Conservation (phyloP, 208 protist genomes). For the Leishmania gerbilli region DNA sequence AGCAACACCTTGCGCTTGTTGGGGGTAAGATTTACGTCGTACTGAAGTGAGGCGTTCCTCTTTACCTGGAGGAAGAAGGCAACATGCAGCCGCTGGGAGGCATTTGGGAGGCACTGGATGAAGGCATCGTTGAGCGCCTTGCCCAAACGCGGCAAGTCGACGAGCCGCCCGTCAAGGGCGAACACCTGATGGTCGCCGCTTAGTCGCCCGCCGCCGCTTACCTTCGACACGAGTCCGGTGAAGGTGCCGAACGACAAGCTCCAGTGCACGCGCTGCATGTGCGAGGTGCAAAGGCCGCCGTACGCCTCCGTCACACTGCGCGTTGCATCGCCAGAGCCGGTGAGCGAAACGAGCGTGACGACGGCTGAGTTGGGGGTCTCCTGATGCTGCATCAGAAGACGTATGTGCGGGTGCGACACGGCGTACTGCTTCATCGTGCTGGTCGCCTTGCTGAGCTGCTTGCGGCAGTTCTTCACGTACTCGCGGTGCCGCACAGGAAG, state of each 20-base stretch:
- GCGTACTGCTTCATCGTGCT: slow-evolving; percentile 84
- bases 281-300: slow-evolving; percentile 63
- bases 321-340: slow-evolving; percentile 62
- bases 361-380: slow-evolving; percentile 41
- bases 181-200: slow-evolving; percentile 75
- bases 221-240: slow-evolving; percentile 66
- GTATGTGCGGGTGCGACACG: slow-evolving; percentile 78
- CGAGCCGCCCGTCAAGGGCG: slow-evolving; percentile 76
- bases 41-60: slow-evolving; percentile 36
- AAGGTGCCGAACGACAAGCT: slow-evolving; percentile 53
- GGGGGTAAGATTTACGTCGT: slow-evolving; percentile 86
- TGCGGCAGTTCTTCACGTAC: slow-evolving; percentile 75
- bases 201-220: slow-evolving; percentile 49
- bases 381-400: slow-evolving; percentile 68
- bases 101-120: slow-evolving; percentile 69
- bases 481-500: slow-evolving; percentile 92
- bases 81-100: slow-evolving; percentile 62
- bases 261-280: slow-evolving; percentile 70
- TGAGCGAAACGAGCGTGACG: slow-evolving; percentile 69
- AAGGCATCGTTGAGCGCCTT: slow-evolving; percentile 80
- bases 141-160: slow-evolving; percentile 75
- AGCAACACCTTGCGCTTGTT: slow-evolving; percentile 77
- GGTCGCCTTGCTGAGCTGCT: slow-evolving; percentile 60
- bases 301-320: slow-evolving; percentile 80
- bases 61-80: slow-evolving; percentile 75